Base-by-base conservation (phyloP, 306 rosid genomes). In the Morella rubra region DNA sequence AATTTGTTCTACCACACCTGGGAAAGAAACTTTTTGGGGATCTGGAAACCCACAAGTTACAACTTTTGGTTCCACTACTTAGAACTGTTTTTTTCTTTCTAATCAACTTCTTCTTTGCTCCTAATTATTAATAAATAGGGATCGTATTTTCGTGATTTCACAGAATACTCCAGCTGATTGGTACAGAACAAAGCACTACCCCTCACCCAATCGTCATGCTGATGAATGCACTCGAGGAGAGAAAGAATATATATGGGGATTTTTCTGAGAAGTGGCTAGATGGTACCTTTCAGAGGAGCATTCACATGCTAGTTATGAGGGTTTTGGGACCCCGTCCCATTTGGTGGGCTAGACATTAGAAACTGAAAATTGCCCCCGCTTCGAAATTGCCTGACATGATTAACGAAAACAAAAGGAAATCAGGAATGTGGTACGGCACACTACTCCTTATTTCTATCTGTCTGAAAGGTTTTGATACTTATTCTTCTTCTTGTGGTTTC, bases 191-290 rank as follows among this genome's bases (percentile, higher is more conserved):
- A 76, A 71, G 73, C 44, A 44, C 15, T 37, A 42, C 50, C 15
- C 44, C n/a, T 71, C 67, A 41, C 55, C 73, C 27, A 79, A 42
- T 73, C 84, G 86, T 87, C 90, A 87, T 87, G 86, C 86, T 82
- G 85, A 87, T 81, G 85, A 72, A 66, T 32, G 45, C 40, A 59
- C 79, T 52, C 45, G 78, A 51, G 49, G 67, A 71, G 20, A 52
- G 67, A n/a, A 56, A 42, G 41, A 72, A 40, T 41, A 11, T 53
- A 45, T 45, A 44, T 44, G 8, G 47, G 52, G 12, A 24, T 40
- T 49, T 56, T 77, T 46, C 52, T 18, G 56, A 7, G 15, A 41
- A 16, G 71, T 52, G 16, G 27, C 19, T 0, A 66, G 77, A 54
- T 41, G 55, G 62, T 69, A 69, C 73, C 76, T 74, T 65, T 59